phyloP scores from a whole-genome alignment of 768 basidiomycete species.

The Asterophora lycoperdoides region DNA sequence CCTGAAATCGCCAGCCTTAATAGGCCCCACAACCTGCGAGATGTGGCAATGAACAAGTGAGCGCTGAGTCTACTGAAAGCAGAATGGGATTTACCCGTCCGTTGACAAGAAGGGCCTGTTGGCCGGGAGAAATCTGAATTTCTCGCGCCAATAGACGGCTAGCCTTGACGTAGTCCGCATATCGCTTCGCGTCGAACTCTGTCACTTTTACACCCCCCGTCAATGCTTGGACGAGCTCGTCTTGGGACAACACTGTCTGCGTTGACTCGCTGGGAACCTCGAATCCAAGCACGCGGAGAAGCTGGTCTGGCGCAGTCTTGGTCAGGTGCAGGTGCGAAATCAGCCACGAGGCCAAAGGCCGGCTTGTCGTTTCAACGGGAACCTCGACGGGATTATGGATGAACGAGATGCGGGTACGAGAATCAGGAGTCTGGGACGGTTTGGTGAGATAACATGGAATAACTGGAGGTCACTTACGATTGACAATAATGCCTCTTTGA shows the following conservation, averaged over 20 bases:
- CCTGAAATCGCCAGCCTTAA: slow-evolving; percentile 54
- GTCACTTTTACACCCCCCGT: slow-evolving; percentile 30
- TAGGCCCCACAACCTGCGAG: slow-evolving; percentile 71
- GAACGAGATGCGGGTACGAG: slow-evolving; percentile 63
- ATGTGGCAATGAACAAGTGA: background rate
- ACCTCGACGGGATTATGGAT: slow-evolving; percentile 60
- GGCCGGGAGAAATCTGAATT: slow-evolving; percentile 55
- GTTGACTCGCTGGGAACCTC: slow-evolving; percentile 17
- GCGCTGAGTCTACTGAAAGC: slow-evolving; percentile 1
- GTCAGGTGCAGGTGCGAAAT: slow-evolving; percentile 47
- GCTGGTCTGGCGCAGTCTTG: slow-evolving; percentile 31
- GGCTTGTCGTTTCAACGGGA: slow-evolving; percentile 12
- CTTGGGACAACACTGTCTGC: slow-evolving; percentile 37
- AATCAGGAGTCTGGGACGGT: slow-evolving; percentile 35
- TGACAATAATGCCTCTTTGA: slow-evolving; percentile 62
- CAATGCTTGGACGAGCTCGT: slow-evolving; percentile 28
- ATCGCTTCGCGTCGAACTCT: slow-evolving; percentile 31
- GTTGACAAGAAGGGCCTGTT: slow-evolving; percentile 35
- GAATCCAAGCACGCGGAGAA: slow-evolving; percentile 38
- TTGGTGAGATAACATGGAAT: background rate
- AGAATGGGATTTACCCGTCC: slow-evolving; percentile 3
- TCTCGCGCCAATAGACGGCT: slow-evolving; percentile 48
- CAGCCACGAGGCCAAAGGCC: slow-evolving; percentile 37
- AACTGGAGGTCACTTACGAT: slow-evolving; percentile 41
- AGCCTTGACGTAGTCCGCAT: slow-evolving; percentile 39